phyloP scores from a whole-genome alignment of 2,329 filamentous ascomycete genomes.

The Raffaelea ambrosiae region DNA sequence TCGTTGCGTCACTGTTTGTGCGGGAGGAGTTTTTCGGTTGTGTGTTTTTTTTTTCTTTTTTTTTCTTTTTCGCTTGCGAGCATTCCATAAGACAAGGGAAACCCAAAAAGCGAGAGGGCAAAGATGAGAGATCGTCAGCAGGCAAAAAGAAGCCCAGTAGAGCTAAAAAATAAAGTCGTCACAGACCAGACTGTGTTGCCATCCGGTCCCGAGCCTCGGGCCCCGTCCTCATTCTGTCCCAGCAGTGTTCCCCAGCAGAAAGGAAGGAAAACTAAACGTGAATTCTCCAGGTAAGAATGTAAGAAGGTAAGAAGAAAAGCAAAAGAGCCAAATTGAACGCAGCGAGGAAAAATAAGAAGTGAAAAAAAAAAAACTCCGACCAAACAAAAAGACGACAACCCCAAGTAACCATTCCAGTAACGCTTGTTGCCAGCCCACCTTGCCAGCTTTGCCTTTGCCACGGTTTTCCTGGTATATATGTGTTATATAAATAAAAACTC shows the following conservation, averaged over 20 bases:
- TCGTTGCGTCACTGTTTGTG: too few relatives aligned
- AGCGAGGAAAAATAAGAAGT: neutral
- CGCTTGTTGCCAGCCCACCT: too few relatives aligned
- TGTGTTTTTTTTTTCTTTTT: neutral
- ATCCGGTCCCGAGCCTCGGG: too few relatives aligned
- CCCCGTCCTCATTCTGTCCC: too few relatives aligned
- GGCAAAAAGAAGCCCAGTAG: neutral
- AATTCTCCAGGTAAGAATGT: neutral
- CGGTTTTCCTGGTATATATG: neutral
- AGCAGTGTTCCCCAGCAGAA: too few relatives aligned
- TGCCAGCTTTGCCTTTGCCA: neutral
- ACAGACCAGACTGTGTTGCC: too few relatives aligned
- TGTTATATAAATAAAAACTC: constrained; percentile 4
- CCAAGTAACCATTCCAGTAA: neutral
- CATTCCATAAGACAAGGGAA: too few relatives aligned
- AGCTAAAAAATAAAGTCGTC: neutral
- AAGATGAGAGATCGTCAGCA: neutral
- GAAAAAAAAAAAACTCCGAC: constrained; percentile 3
- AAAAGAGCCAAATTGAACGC: too few relatives aligned
- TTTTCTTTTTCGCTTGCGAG: too few relatives aligned
- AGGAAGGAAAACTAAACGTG: too few relatives aligned
- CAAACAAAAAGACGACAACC: constrained; percentile 1
- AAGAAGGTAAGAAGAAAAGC: neutral
- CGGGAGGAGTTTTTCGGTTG: too few relatives aligned
- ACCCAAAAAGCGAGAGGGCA: neutral